Percentiles rank a stretch among this genome's conserved stretches.
Evolutionary conservation across 1,284 basidiomycete genomes (phyloP).

Genomic region (Fomitopsis schrenkii): DNA sequence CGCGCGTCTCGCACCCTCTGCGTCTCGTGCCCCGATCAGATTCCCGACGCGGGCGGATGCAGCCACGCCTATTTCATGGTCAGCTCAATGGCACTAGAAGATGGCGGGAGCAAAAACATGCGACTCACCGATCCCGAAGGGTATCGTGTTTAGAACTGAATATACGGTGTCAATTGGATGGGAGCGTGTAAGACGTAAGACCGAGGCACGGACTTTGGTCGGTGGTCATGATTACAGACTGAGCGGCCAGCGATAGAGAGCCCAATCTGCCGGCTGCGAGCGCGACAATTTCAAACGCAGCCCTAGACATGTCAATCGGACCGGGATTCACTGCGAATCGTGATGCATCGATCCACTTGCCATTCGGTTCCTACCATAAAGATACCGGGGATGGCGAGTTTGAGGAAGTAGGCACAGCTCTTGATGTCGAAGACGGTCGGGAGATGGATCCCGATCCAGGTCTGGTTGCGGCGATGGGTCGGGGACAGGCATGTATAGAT

Average conservation of each 20-base stretch:
- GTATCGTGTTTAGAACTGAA: constrained; percentile 60
- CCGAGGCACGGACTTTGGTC: constrained; percentile 55
- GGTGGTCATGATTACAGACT: constrained; percentile 80
- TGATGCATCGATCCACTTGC: constrained; percentile 32
- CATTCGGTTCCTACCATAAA: constrained; percentile 79
- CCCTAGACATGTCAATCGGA: constrained; percentile 37
- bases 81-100: not conserved
- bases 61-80: constrained; percentile 42
- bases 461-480: constrained; percentile 49
- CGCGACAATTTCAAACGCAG: constrained; percentile 77
- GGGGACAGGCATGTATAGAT: constrained; percentile 46
- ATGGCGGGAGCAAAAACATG: not conserved
- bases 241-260: constrained; percentile 62
- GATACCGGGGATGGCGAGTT: constrained; percentile 68
- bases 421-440: constrained; percentile 40
- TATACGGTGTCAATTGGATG: constrained; percentile 3
- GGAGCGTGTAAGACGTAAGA: constrained; percentile 7
- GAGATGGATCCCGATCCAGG: constrained; percentile 60
- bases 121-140: constrained; percentile 55
- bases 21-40: constrained; percentile 57
- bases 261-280: constrained; percentile 71
- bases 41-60: constrained; percentile 74
- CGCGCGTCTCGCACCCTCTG: constrained; percentile 50
- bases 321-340: not conserved
- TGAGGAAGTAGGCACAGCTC: constrained; percentile 53